These are phyloP conservation scores for Fusarium incarnatum DNA, from an alignment of 2,329 filamentous ascomycete species.

Conservation along the genomic window DNA sequence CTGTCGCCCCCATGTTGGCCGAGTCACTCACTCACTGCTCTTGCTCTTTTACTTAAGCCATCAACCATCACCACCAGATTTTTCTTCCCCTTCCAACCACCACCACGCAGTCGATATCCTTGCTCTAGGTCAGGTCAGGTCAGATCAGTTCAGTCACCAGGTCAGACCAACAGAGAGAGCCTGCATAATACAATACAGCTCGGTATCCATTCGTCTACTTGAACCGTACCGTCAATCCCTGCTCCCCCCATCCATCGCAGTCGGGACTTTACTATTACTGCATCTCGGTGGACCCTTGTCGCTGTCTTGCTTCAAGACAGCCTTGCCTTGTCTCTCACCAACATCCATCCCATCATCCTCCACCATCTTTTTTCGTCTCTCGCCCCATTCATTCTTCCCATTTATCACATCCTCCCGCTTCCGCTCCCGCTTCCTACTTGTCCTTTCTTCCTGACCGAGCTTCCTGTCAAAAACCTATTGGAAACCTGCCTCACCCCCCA, in stretches of 20 bases:
- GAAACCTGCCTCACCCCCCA: constrained; percentile 40
- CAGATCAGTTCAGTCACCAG: background rate
- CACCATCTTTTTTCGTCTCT: constrained; percentile 34
- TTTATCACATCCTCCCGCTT: constrained; percentile 5
- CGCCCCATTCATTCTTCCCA: constrained; percentile 37
- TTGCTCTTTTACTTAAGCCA: background rate
- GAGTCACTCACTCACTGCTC: constrained; percentile 15
- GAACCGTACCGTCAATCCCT: constrained; percentile 12
- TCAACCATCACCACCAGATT: constrained; percentile 21
- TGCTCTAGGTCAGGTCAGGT: background rate
- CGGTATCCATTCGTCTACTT: background rate
- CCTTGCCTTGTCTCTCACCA: constrained; percentile 31
- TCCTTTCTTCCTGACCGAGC: constrained; percentile 46
- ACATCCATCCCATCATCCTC: constrained; percentile 37
- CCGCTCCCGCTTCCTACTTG: constrained; percentile 22
- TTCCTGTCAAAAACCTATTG: constrained; percentile 19
- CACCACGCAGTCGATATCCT: background rate
- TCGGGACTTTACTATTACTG: constrained; percentile 33
- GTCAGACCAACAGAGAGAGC: background rate
- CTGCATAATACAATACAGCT: constrained; percentile 8
- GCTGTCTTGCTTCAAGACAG: constrained; percentile 16
- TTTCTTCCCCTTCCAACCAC: constrained; percentile 4
- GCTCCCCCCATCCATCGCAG: background rate
- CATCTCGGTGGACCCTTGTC: constrained; percentile 37
- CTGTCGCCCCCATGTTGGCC: constrained; percentile 21